Conservation (phyloP, 2,329 filamentous ascomycete species). For the Penicillium brevicompactum region DNA sequence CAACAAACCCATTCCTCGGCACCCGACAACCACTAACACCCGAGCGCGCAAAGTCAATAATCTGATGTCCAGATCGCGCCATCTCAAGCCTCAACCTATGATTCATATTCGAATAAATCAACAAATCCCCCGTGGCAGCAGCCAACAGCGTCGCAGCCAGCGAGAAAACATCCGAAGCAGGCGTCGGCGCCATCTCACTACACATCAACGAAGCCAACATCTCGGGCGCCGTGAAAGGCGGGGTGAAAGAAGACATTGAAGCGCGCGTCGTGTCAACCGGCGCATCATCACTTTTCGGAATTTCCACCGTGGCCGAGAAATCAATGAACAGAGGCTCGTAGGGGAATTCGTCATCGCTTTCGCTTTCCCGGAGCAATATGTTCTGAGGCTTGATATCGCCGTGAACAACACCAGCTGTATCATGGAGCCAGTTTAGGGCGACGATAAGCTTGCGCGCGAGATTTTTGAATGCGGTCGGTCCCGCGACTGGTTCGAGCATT, state of each 20-base stretch:
- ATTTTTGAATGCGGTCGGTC: conserved; percentile 41
- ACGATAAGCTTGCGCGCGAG: conserved; percentile 44
- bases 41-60: conserved; percentile 44
- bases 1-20: conserved; percentile 44
- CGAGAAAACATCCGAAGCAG: conserved; percentile 49
- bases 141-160: conserved; percentile 49
- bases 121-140: conserved; percentile 48
- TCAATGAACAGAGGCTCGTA: conserved; percentile 48
- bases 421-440: conserved; percentile 49
- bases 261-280: conserved; percentile 18
- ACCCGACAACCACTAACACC: conserved; percentile 41
- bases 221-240: conserved; percentile 50
- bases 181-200: conserved; percentile 35
- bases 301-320: conserved; percentile 46
- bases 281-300: conserved; percentile 9
- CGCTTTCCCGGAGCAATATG: conserved; percentile 38
- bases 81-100: conserved; percentile 46
- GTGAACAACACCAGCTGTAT: conserved; percentile 44
- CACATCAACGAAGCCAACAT: conserved; percentile 43
- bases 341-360: conserved; percentile 26
- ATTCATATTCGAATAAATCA: conserved; percentile 44
- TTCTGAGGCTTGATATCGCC: conserved; percentile 53
- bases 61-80: conserved; percentile 47
- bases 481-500: conserved; percentile 50
- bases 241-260: conserved; percentile 45